These are phyloP conservation scores for Mentha longifolia DNA, from an alignment of 257 asterid species.

Conservation along the genomic window DNA sequence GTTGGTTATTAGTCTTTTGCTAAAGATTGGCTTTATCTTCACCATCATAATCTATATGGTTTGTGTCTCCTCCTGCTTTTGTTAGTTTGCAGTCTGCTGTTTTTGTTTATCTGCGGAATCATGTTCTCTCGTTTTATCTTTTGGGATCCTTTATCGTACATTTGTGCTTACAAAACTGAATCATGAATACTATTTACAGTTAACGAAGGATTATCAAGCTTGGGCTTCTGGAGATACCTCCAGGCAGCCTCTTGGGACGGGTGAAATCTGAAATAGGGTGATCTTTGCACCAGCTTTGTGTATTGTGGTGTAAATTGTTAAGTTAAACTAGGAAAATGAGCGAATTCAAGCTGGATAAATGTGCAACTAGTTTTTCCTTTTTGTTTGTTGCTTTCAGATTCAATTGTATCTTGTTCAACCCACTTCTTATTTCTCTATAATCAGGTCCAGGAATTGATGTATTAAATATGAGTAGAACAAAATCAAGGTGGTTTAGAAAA, in stretches of 20 bases:
- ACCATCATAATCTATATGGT: constrained; percentile 4
- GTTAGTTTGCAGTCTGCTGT: background rate
- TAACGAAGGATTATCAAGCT: constrained; percentile 84
- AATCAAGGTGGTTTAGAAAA: background rate
- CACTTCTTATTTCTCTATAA: background rate
- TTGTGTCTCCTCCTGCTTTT: background rate
- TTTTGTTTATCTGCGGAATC: background rate
- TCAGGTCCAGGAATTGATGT: background rate
- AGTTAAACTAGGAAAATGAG: constrained; percentile 30
- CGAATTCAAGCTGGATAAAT: constrained; percentile 17
- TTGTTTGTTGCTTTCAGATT: background rate
- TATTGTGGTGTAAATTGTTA: constrained; percentile 5
- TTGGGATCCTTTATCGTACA: background rate
- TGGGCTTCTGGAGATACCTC: constrained; percentile 98
- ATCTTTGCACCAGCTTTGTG: constrained; percentile 13
- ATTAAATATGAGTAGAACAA: background rate
- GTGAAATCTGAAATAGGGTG: constrained; percentile 56
- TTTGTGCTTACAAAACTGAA: background rate
- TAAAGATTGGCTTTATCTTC: constrained; percentile 2
- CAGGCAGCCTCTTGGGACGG: constrained; percentile 95
- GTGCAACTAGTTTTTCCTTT: background rate
- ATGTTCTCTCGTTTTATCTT: background rate
- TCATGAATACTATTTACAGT: constrained; percentile 48
- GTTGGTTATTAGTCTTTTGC: background rate
- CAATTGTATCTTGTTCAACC: constrained; percentile 10